Evolutionary conservation across 2,329 filamentous ascomycete species (phyloP).

Genomic region (Trichoderma breve): DNA sequence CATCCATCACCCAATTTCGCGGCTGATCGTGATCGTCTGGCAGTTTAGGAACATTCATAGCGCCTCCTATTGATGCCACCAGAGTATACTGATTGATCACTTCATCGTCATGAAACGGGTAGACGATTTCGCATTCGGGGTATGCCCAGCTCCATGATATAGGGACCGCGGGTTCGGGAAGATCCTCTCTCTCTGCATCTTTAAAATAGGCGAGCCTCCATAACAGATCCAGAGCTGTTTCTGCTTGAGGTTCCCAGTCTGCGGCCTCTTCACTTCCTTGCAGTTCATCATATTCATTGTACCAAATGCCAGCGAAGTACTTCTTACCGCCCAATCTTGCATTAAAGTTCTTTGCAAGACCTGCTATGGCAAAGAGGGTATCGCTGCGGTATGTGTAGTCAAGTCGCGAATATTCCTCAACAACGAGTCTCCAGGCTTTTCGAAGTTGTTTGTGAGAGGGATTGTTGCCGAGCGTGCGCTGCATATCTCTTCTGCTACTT

Average conservation of each 20-base stretch:
- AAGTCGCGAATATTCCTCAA: conserved; percentile 11
- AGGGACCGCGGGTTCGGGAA: conserved; percentile 1
- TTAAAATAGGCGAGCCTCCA: conserved; percentile 4
- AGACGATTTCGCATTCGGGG: conserved; percentile 9
- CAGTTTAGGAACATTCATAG: conserved; percentile 4
- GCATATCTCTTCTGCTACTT: conserved; percentile 8
- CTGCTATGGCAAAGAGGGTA: conserved; percentile 15
- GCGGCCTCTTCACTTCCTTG: background rate
- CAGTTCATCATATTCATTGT: conserved; percentile 9
- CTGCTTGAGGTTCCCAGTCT: background rate
- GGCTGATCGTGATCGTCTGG: conserved; percentile 8
- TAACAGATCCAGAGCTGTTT: conserved; percentile 3
- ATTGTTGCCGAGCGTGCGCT: background rate
- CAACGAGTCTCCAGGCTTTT: conserved; percentile 3
- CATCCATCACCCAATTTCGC: conserved; percentile 2
- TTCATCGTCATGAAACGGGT: conserved; percentile 10
- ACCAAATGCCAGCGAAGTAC: conserved; percentile 16
- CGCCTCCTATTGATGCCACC: background rate
- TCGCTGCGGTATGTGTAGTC: conserved; percentile 15
- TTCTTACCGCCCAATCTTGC: background rate
- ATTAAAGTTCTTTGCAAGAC: conserved; percentile 14
- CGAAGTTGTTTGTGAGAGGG: conserved; percentile 14
- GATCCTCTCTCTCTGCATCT: background rate
- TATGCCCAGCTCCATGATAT: conserved; percentile 17
- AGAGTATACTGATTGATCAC: background rate